Evolutionary conservation across 495 filamentous ascomycete species (phyloP), one percentile per base, ranked within the genome.

Genomic region (Talaromyces stipitatus): DNA sequence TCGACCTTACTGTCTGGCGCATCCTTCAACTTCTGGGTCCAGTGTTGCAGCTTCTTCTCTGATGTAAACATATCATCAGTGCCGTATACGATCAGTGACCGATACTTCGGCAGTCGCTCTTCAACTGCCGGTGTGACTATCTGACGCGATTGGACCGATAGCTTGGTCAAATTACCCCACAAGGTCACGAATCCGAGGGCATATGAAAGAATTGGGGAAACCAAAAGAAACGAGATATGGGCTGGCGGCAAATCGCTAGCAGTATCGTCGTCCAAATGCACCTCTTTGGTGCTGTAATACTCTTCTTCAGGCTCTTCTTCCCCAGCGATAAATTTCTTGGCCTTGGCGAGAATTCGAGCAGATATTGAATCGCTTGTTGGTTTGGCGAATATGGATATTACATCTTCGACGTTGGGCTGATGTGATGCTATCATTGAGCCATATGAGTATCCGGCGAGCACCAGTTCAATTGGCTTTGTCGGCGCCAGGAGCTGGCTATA

Each of bases 371-470:
- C 78, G n/a, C 69, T 61, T 7, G 63, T 54, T 0, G 82, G 78
- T 6, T 66, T 62, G 33, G 71, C 63, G 60, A 96, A 89, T 4
- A 80, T 68, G 0, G 77, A 60, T 2, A 88, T 60, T 41, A 95
- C 80, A 1, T 75, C 69, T 12, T 75, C 66, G 23, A 86, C 69
- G 10, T 76, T 65, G 2, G 91, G 91, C 4, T 92, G 82, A 60
- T 85, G 82, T 3, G 79, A 82, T 10, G 89, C 82, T 41, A 97
- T 82, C 58, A 96, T 75, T 4, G 90, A 86, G 32, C 94, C 94
- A 65, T 96, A 97, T 0, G 92, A 97, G 68, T 97, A 97, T 38
- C 94, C 94, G 2, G 80, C 87, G 4, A 95, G 66, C 1, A 96
- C 65, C 4, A 91, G 55, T 27, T 62, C 60, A 43, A 69, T 50